Conservation (phyloP, 2,329 filamentous ascomycete species). For the Hypoxylon rubiginosum region DNA sequence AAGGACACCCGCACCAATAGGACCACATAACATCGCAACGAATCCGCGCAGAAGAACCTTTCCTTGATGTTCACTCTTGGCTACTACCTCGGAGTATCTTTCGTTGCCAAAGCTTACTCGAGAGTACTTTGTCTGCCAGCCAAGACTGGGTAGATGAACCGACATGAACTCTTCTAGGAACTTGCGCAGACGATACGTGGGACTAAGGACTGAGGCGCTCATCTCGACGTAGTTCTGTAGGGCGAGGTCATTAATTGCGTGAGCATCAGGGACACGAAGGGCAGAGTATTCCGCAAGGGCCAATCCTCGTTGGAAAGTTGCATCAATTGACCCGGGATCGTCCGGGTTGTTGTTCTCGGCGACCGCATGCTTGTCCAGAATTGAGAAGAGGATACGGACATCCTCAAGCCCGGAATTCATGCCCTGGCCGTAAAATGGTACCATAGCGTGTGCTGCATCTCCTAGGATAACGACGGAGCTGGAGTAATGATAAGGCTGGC, state of each 20-base stretch:
- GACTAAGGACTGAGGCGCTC: constrained; percentile 85
- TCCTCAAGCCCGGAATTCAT: constrained; percentile 98
- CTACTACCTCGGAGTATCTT: constrained; percentile 85
- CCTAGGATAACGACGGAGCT: constrained; percentile 87
- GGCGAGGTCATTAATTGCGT: constrained; percentile 93
- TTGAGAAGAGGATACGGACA: constrained; percentile 86
- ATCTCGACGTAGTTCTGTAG: constrained; percentile 95
- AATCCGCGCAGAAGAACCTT: constrained; percentile 66
- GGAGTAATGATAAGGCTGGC: constrained; percentile 85
- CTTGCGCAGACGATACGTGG: constrained; percentile 84
- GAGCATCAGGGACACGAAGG: constrained; percentile 80
- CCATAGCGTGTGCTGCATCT: constrained; percentile 97
- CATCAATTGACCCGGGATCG: constrained; percentile 57
- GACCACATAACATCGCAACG: constrained; percentile 51
- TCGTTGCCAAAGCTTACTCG: constrained; percentile 95
- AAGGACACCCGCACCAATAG: constrained; percentile 40
- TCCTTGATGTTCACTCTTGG: constrained; percentile 77
- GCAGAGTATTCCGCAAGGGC: constrained; percentile 83
- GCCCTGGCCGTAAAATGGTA: constrained; percentile 97
- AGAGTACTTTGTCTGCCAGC: constrained; percentile 93
- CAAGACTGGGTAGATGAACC: constrained; percentile 79
- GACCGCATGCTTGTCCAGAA: constrained; percentile 77
- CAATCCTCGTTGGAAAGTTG: constrained; percentile 71
- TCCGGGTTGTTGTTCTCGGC: constrained; percentile 60
- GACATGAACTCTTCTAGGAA: constrained; percentile 86